Evolutionary conservation across 2,329 filamentous ascomycete species (phyloP).

Genomic region (Neospermospora avenae): DNA sequence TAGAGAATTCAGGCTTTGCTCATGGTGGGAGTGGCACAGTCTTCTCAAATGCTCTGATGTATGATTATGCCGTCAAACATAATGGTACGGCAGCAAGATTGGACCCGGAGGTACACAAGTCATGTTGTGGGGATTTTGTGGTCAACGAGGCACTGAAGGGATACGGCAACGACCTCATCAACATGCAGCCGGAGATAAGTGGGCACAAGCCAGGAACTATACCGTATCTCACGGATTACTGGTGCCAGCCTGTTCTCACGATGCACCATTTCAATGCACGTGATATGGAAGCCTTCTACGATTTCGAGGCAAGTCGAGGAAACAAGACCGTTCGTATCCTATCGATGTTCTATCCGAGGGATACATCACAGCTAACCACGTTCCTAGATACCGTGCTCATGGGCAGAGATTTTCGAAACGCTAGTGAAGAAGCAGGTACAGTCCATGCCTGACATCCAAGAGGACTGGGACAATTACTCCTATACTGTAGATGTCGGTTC

Average conservation of each 20-base stretch:
- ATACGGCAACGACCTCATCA: conserved; percentile 36
- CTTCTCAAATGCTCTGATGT: conserved; percentile 50
- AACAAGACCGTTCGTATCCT: neutral
- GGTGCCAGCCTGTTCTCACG: conserved; percentile 53
- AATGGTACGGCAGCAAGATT: conserved; percentile 44
- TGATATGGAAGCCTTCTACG: conserved; percentile 39
- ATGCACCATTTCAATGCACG: conserved; percentile 53
- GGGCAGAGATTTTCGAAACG: conserved; percentile 49
- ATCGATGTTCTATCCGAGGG: neutral
- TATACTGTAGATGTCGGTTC: neutral
- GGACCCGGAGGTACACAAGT: conserved; percentile 40
- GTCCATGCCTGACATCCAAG: conserved; percentile 35
- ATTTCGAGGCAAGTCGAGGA: conserved; percentile 39
- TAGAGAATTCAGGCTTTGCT: conserved; percentile 45
- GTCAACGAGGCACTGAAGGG: conserved; percentile 46
- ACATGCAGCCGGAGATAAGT: conserved; percentile 53
- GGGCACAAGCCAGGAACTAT: conserved; percentile 51
- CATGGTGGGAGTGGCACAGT: conserved; percentile 56
- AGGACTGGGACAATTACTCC: conserved; percentile 48
- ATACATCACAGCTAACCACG: neutral
- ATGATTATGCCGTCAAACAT: conserved; percentile 43
- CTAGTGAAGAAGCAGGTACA: conserved; percentile 39
- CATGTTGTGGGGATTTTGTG: conserved; percentile 53
- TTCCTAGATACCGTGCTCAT: conserved; percentile 3
- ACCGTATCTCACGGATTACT: conserved; percentile 44